A percentile compares a stretch with the other conserved stretches of the same genome.
Conservation (phyloP, 2,329 filamentous ascomycete species). For the Uncinocarpus reesii region DNA sequence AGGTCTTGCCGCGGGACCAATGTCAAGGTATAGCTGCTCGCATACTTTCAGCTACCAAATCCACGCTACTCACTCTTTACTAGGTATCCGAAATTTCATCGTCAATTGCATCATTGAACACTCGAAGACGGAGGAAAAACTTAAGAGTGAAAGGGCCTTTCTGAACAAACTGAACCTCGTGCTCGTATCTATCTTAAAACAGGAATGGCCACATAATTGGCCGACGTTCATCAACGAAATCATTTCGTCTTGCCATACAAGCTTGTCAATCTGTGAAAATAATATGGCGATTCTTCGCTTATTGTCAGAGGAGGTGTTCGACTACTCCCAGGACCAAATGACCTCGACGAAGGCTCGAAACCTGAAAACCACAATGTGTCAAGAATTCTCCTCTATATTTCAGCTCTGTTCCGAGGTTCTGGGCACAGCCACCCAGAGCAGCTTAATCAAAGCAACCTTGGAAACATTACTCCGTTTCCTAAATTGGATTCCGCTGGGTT, state of each 20-base stretch:
- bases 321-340: slow-evolving; percentile 98
- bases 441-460: slow-evolving; percentile 87
- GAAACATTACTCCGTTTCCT: slow-evolving; percentile 93
- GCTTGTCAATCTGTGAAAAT: slow-evolving; percentile 96
- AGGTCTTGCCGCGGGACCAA: slow-evolving; percentile 89
- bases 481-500: slow-evolving; percentile 97
- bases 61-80: slow-evolving; percentile 17
- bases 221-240: slow-evolving; percentile 99
- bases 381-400: slow-evolving; percentile 97
- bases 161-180: slow-evolving; percentile 98
- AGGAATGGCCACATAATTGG: slow-evolving; percentile 99
- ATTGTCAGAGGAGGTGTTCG: slow-evolving; percentile 95
- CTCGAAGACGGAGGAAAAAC: slow-evolving; percentile 78
- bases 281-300: slow-evolving; percentile 97
- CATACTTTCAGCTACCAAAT: background rate
- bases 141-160: slow-evolving; percentile 74
- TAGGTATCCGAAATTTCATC: slow-evolving; percentile 97
- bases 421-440: slow-evolving; percentile 76
- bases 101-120: slow-evolving; percentile 96
- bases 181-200: slow-evolving; percentile 92
- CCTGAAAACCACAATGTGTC: slow-evolving; percentile 96
- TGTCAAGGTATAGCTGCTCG: slow-evolving; percentile 58
- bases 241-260: slow-evolving; percentile 88
- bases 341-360: slow-evolving; percentile 96
- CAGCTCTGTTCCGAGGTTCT: slow-evolving; percentile 94